Evolutionary conservation across 805 yeast species (phyloP).

Genomic region (Tetrapisispora nanseiensis): DNA sequence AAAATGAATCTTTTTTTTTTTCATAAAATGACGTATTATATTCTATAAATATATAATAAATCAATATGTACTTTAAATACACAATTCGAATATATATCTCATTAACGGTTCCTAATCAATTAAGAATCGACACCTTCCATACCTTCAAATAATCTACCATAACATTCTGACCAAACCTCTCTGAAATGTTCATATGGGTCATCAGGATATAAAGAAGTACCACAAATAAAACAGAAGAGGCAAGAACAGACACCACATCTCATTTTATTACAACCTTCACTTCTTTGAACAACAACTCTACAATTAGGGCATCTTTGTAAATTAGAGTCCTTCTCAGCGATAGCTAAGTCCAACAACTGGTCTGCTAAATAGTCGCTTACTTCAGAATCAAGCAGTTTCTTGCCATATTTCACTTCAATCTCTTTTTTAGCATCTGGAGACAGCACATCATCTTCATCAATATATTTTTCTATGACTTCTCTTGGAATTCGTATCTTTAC

Average conservation of each 20-base stretch:
- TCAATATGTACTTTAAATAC: not conserved
- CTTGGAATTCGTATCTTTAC: slow-evolving; percentile 24
- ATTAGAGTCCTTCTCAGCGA: slow-evolving; percentile 34
- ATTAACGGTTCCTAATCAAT: not conserved
- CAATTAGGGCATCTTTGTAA: slow-evolving; percentile 47
- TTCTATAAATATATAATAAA: not conserved
- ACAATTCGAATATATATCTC: too few relatives aligned
- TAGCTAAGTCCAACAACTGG: slow-evolving; percentile 35
- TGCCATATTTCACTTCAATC: slow-evolving; percentile 38
- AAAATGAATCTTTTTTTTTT: not conserved
- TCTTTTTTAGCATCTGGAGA: slow-evolving; percentile 27
- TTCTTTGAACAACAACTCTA: slow-evolving; percentile 38
- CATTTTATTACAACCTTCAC: slow-evolving; percentile 61
- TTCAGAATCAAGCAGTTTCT: slow-evolving; percentile 32
- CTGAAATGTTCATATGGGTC: slow-evolving; percentile 47
- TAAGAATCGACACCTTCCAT: slow-evolving; percentile 29
- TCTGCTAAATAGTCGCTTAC: slow-evolving; percentile 41
- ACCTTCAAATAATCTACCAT: slow-evolving; percentile 45
- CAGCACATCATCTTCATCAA: slow-evolving; percentile 24
- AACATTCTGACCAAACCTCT: slow-evolving; percentile 35
- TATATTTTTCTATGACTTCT: slow-evolving; percentile 29
- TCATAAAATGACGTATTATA: not conserved
- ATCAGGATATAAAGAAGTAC: slow-evolving; percentile 28
- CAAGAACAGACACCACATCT: slow-evolving; percentile 41
- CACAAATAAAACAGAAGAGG: slow-evolving; percentile 49